Evolutionary conservation across 2,329 filamentous ascomycete species (phyloP).

Genomic region (Podosphaera aphanis): DNA sequence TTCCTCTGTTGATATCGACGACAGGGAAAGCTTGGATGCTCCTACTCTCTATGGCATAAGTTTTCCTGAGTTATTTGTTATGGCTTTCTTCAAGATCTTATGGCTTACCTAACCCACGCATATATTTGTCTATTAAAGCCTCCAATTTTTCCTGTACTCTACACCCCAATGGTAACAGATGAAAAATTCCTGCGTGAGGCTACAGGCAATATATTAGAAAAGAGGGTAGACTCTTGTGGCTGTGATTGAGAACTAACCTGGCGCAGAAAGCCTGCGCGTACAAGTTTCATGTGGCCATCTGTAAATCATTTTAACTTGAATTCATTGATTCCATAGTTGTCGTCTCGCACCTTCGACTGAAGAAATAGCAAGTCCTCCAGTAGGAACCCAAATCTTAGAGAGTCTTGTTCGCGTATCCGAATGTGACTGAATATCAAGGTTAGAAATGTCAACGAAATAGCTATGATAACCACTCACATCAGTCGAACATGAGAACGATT

Average conservation of each 20-base stretch:
- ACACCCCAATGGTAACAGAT: constrained; percentile 67
- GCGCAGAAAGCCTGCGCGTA: constrained; percentile 49
- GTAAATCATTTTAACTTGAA: constrained; percentile 1
- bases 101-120: constrained; percentile 45
- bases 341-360: constrained; percentile 26
- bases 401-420: constrained; percentile 34
- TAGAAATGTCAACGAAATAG: not conserved
- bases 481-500: not conserved
- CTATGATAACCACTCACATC: not conserved
- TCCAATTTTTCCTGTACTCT: constrained; percentile 80
- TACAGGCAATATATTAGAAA: constrained; percentile 18
- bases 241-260: constrained; percentile 27
- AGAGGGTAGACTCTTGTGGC: not conserved
- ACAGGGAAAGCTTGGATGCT: constrained; percentile 62
- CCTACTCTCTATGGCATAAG: constrained; percentile 20
- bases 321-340: not conserved
- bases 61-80: not conserved
- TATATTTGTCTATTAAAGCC: constrained; percentile 65
- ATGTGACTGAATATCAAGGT: constrained; percentile 7
- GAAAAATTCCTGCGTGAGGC: constrained; percentile 78
- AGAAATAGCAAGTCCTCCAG: constrained; percentile 37
- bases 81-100: constrained; percentile 1
- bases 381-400: constrained; percentile 61
- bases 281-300: constrained; percentile 43
- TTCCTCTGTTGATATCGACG: constrained; percentile 62